Evolutionary conservation across 1,139 yeast species (phyloP), one percentile per base, ranked within the genome.

Genomic region (Zygosaccharomyces sapae): DNA sequence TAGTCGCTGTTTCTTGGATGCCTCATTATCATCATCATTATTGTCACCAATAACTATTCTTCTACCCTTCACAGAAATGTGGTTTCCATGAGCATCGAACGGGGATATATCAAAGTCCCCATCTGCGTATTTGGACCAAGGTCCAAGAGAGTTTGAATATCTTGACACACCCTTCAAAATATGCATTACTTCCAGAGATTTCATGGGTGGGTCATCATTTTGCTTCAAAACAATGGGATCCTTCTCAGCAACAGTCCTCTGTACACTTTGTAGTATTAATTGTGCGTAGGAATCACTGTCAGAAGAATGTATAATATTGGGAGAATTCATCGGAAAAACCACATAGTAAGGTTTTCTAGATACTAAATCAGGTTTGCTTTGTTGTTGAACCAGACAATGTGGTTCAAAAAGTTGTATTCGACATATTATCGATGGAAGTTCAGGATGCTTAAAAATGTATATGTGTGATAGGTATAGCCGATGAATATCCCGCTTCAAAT

Each of bases 61-160:
- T 47, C 29, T 58, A 46, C 47, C 56, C 51, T 24, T 54, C 44
- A 48, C 50, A 36, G 56, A 59, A 16, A 47, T 59, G 48, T 67
- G 70, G 2, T 41, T 35, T 12, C 42, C 46, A 3, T 69, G 57
- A 27, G 71, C 65, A 7, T 72, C 77, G 33, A 85, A 68, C 0
- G 92, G 89, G 2, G 80, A 72, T 19, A 74, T 70, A 62, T 86
- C 95, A 1, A 80, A 77, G 0, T 71, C 67, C 1, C 79, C 80
- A 55, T 81, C 80, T 0, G 92, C 89, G 62, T 84, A 86, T 0
- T 81, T 76, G 0, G 78, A 63, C 94, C 94, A 86, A 4, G 78
- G 72, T 0, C 89, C 92, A 48, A 81, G 60, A 22, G 87, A 73
- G 36, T 74, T 69, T 0, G 81, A 72, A 55, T 76, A 77, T 45